Conservation (phyloP, 805 yeast genomes). For the Wickerhamiella slavikovae region DNA sequence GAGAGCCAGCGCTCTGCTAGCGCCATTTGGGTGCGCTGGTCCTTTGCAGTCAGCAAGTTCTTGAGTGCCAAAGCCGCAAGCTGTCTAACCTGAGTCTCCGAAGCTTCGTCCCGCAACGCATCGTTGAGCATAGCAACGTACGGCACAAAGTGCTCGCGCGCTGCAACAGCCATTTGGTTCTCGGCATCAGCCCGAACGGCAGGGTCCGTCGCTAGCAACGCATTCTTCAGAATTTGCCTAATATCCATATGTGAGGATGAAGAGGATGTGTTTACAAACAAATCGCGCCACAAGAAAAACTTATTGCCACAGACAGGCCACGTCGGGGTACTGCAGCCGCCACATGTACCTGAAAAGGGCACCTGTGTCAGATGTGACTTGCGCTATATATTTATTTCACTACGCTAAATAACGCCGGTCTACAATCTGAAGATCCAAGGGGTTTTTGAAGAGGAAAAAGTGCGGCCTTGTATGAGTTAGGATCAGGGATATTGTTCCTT, state of each 20-base stretch:
- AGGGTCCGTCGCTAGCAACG: slow-evolving; percentile 39
- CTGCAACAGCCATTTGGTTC: slow-evolving; percentile 46
- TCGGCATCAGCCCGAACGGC: slow-evolving; percentile 53
- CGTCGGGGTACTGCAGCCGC: no score
- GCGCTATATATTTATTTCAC: no score
- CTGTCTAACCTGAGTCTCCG: slow-evolving; percentile 60
- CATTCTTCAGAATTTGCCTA: slow-evolving; percentile 53
- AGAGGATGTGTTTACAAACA: slow-evolving; percentile 5
- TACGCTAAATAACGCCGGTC: no score
- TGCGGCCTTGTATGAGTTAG: no score
- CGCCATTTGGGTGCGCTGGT: slow-evolving; percentile 31
- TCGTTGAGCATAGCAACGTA: slow-evolving; percentile 51
- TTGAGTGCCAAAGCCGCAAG: slow-evolving; percentile 77
- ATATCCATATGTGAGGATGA: slow-evolving; percentile 38
- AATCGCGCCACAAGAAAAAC: no score
- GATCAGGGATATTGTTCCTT: no score
- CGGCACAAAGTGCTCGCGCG: slow-evolving; percentile 52
- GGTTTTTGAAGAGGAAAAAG: no score
- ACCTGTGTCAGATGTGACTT: no score
- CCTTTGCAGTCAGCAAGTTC: slow-evolving; percentile 75
- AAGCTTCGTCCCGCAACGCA: slow-evolving; percentile 44
- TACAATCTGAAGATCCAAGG: no score
- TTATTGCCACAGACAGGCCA: no score
- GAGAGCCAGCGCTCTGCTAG: slow-evolving; percentile 59
- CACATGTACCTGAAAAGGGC: no score